Conservation (phyloP, 495 filamentous ascomycete species). For the Neurospora tetrasperma region DNA sequence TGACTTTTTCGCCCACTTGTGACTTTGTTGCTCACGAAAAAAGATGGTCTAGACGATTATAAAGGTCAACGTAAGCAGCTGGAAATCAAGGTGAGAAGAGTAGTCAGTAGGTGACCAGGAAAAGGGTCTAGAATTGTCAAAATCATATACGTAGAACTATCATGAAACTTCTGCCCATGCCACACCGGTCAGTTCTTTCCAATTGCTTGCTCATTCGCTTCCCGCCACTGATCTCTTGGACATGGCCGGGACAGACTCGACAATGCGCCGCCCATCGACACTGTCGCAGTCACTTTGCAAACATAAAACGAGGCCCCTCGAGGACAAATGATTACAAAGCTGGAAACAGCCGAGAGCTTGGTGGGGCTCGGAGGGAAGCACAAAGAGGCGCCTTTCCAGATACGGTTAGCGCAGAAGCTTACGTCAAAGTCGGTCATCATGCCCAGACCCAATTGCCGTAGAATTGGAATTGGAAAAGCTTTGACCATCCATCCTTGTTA, state of each 20-base stretch:
- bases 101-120: background rate
- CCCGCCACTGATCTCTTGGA: background rate
- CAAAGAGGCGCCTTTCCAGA: background rate
- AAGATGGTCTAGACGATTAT: background rate
- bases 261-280: background rate
- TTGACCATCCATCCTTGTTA: background rate
- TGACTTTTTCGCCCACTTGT: background rate
- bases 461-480: background rate
- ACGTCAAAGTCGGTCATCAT: slow-evolving; percentile 14
- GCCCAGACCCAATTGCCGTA: background rate
- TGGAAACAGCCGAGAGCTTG: background rate
- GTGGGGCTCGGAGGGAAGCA: background rate
- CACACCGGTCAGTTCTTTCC: background rate
- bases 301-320: background rate
- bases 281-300: background rate
- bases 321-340: background rate
- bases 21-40: background rate
- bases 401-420: slow-evolving; percentile 8
- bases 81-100: background rate
- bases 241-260: background rate
- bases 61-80: background rate
- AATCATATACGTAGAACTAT: slow-evolving; percentile 10
- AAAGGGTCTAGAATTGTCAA: background rate
- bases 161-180: slow-evolving; percentile 11
- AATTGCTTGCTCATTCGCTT: background rate